Percentiles rank a stretch among this genome's conserved stretches.
These are phyloP conservation scores for Phytophthora pisi DNA, from an alignment of 352 stramenopile species.

Conservation along the genomic window DNA sequence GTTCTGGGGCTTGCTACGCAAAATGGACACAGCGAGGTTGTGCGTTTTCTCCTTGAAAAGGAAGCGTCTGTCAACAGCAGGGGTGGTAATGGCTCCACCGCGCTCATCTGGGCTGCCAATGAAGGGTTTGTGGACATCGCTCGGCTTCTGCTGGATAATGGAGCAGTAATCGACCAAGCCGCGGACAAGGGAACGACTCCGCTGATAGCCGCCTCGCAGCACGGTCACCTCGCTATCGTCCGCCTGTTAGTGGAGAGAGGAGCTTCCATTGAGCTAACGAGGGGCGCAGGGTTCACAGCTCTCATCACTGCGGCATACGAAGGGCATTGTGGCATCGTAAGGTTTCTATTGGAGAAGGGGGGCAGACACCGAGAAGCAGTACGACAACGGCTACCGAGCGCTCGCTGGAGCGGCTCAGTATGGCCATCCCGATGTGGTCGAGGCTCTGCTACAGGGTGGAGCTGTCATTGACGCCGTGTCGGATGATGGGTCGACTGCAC, in stretches of 20 bases:
- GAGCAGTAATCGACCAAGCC: neutral
- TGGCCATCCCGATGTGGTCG: constrained; percentile 6
- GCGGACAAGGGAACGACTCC: constrained; percentile 2
- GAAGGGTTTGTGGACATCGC: neutral
- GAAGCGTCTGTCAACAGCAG: too few species aligned
- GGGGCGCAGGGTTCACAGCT: neutral
- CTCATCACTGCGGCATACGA: constrained; percentile 7
- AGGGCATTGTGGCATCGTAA: neutral
- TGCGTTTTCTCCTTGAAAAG: neutral
- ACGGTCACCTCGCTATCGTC: constrained; percentile 3
- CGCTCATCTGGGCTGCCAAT: neutral
- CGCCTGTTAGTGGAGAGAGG: neutral
- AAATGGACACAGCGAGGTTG: too few species aligned
- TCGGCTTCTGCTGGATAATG: constrained; percentile 4
- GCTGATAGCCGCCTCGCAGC: neutral
- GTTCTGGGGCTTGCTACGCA: neutral
- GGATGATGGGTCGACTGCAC: constrained; percentile 10
- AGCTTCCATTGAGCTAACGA: neutral
- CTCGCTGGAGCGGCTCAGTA: constrained; percentile 2
- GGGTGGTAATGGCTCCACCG: neutral
- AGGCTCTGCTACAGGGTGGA: neutral
- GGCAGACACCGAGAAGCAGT: neutral
- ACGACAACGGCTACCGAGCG: constrained; percentile 1
- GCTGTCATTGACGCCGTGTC: constrained; percentile 7
- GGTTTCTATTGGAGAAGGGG: neutral